A percentile compares a stretch with the other conserved stretches of the same genome.
These are phyloP conservation scores for Capsicum baccatum DNA, from an alignment of 257 asterid species.

Conservation along the genomic window DNA sequence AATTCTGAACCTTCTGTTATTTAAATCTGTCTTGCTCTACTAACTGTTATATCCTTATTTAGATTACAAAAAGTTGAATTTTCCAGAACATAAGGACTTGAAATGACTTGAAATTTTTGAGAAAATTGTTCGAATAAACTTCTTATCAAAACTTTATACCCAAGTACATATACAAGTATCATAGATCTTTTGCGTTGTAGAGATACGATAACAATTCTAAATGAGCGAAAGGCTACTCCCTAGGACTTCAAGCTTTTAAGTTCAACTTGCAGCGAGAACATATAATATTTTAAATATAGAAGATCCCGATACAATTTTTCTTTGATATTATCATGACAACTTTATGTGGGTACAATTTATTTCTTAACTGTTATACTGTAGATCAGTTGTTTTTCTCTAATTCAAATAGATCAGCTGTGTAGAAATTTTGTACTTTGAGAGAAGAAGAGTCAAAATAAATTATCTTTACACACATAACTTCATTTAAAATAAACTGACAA, in stretches of 20 bases:
- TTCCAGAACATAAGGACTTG: not conserved
- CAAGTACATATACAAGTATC: not conserved
- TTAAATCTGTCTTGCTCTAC: not conserved
- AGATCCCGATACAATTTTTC: not conserved
- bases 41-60: not conserved
- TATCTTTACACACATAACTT: not conserved
- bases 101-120: not conserved
- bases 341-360: not conserved
- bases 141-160: not conserved
- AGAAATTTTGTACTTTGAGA: not conserved
- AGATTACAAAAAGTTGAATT: not conserved
- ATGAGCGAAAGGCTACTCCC: not conserved
- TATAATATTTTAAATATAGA: not conserved
- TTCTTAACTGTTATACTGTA: not conserved
- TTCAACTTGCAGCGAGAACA: not conserved
- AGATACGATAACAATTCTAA: not conserved
- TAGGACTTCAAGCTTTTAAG: slow-evolving; percentile 10
- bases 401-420: slow-evolving; percentile 1
- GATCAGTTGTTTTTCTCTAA: not conserved
- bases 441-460: not conserved
- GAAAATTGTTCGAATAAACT: not conserved
- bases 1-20: not conserved
- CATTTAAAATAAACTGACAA: not conserved
- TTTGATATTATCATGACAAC: not conserved
- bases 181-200: not conserved